These are phyloP conservation scores for Lupinus albus DNA, from an alignment of 306 rosid genomes.

Conservation along the genomic window DNA sequence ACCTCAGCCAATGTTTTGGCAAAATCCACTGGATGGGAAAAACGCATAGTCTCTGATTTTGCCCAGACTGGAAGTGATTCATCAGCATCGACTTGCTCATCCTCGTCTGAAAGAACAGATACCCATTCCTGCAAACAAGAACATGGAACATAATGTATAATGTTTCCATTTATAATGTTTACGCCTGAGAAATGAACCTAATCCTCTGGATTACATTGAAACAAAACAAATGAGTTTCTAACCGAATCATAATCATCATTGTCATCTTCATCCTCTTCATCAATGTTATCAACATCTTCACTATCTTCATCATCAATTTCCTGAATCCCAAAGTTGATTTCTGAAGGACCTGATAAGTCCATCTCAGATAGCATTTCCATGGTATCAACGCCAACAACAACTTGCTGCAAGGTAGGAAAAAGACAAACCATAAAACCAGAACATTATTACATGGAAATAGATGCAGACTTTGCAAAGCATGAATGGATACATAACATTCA, in stretches of 20 bases:
- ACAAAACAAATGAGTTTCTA: conserved; percentile 25
- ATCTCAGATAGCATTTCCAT: conserved; percentile 80
- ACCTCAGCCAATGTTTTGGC: conserved; percentile 91
- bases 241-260: conserved; percentile 60
- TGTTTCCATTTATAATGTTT: conserved; percentile 2
- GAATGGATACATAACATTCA: conserved; percentile 1
- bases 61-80: conserved; percentile 88
- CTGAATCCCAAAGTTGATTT: conserved; percentile 80
- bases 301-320: conserved; percentile 78
- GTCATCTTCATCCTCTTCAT: conserved; percentile 50
- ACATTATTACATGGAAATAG: conserved; percentile 13
- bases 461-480: conserved; percentile 9
- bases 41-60: conserved; percentile 78
- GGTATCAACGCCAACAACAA: conserved; percentile 85
- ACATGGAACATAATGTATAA: conserved; percentile 30
- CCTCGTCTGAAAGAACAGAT: conserved; percentile 72
- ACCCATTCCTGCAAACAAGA: conserved; percentile 85
- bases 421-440: conserved; percentile 34
- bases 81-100: conserved; percentile 62
- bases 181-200: conserved; percentile 35
- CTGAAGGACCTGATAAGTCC: conserved; percentile 80
- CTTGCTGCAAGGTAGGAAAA: conserved; percentile 69
- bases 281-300: conserved; percentile 56
- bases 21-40: conserved; percentile 88
- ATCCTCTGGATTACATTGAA: conserved; percentile 11